Base-by-base conservation (phyloP, 1,284 basidiomycete species). In the Clitocybe nebularis region DNA sequence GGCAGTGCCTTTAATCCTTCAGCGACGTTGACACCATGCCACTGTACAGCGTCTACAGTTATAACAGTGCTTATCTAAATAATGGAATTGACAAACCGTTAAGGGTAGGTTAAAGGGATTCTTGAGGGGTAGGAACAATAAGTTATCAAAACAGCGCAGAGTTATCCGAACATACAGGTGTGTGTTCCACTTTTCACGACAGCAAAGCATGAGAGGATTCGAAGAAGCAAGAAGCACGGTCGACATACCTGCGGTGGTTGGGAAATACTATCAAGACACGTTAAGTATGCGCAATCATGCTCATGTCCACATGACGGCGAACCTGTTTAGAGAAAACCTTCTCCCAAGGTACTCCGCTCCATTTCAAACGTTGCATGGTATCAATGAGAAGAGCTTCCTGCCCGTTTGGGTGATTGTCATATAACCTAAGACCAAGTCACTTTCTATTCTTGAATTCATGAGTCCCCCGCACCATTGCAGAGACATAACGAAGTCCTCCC, bases 1-100 rank as follows among this genome's bases (percentile, higher is more conserved):
- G 75, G 73, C 1, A 77, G 57, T 1, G 75, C 75, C 55, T 81
- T 79, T 35, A 79, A 60, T 1, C 75, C 77, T 56, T 79, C 77
- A 2, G 76, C 75, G 64, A 79, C 66, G 49, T 79, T 79, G 41
- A 79, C 76, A 25, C 74, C 76, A 50, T 77, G 76, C 74, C 75
- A 78, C 65, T 68, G 19, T 9, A 16, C 3, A 23, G 1, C 7
- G 10, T 10, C 44, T 13, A 44, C 14, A 36, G 38, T 33, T 17
- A 22, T 46, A 0, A 39, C 19, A 21, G 4, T 7, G 33, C 10
- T 39, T 14, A 29, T 17, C 28, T 3, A 19, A 9, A 10, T 30
- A 10, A 13, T 39, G 11, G 5, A 13, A 22, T 1, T 19, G 5
- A 50, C 59, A 24, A 22, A 66, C 64, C 5, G 65, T 63, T 41